phyloP scores from a whole-genome alignment of 768 basidiomycete species.

The Termitomyces sp. region DNA sequence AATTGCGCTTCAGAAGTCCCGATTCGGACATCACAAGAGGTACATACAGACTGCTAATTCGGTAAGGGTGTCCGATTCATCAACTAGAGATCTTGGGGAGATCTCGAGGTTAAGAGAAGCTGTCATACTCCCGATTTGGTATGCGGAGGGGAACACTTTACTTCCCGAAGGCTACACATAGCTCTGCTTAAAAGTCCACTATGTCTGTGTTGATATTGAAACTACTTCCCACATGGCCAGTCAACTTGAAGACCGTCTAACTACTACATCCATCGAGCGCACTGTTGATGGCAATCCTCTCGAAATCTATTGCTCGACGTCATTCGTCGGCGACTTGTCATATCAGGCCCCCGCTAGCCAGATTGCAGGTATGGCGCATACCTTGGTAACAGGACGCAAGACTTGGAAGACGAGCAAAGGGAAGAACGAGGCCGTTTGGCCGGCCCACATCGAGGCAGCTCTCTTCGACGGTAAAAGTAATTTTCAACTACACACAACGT shows the following conservation, averaged over 20 bases:
- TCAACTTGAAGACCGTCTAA: constrained; percentile 1
- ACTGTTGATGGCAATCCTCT: constrained; percentile 10
- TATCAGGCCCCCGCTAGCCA: constrained; percentile 9
- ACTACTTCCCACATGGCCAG: constrained; percentile 3
- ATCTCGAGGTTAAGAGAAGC: constrained; percentile 8
- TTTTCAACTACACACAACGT: constrained; percentile 1
- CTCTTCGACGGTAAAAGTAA: constrained; percentile 50
- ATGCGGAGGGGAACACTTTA: constrained; percentile 7
- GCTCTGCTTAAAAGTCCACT: constrained; percentile 8
- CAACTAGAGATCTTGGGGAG: constrained; percentile 5
- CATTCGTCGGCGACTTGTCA: constrained; percentile 14
- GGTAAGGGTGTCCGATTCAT: constrained; percentile 3
- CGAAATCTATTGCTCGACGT: constrained; percentile 11
- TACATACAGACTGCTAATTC: constrained; percentile 4
- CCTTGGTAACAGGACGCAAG: constrained; percentile 44
- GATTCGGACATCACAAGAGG: constrained; percentile 11
- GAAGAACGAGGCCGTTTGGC: constrained; percentile 54
- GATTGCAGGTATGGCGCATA: constrained; percentile 11
- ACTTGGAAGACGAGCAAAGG: constrained; percentile 53
- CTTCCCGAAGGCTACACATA: constrained; percentile 3
- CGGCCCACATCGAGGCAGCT: constrained; percentile 52
- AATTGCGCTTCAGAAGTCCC: constrained; percentile 6
- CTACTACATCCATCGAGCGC: background rate
- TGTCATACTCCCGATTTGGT: constrained; percentile 4
- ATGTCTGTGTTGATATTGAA: background rate